Conservation (phyloP, 352 stramenopile species). For the Globisporangium cederbergense region DNA sequence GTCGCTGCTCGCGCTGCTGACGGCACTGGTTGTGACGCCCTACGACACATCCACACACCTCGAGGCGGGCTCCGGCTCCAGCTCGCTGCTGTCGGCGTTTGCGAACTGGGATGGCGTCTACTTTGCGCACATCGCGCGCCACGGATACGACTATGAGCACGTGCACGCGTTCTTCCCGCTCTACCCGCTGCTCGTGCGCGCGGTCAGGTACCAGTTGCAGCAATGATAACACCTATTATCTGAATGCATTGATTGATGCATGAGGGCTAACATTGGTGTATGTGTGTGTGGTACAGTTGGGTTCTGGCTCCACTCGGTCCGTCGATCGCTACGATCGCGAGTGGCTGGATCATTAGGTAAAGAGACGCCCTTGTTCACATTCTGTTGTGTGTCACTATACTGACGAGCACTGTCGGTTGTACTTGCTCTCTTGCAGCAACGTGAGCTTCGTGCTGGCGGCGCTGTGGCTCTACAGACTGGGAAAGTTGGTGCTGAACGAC, state of each 20-base stretch:
- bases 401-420: background rate
- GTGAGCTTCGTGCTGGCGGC: constrained; percentile 66
- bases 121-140: constrained; percentile 63
- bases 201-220: constrained; percentile 14
- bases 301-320: constrained; percentile 20
- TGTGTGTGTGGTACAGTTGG: constrained; percentile 5
- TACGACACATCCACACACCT: constrained; percentile 71
- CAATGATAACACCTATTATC: background rate
- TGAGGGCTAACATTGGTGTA: too few species aligned
- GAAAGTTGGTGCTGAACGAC: constrained; percentile 47
- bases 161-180: constrained; percentile 84
- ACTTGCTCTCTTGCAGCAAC: constrained; percentile 38
- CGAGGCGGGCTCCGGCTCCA: constrained; percentile 3
- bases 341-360: constrained; percentile 58
- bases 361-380: background rate
- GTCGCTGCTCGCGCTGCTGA: constrained; percentile 42
- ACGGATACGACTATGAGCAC: constrained; percentile 86
- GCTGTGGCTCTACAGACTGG: constrained; percentile 67
- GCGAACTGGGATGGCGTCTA: constrained; percentile 88
- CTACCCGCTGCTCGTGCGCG: constrained; percentile 57
- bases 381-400: too few species aligned
- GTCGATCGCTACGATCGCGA: constrained; percentile 26
- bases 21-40: constrained; percentile 40
- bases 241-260: background rate
- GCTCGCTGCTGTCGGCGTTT: constrained; percentile 36